Base-by-base conservation (phyloP, 805 yeast genomes). In the Yamadazyma insecticola region DNA sequence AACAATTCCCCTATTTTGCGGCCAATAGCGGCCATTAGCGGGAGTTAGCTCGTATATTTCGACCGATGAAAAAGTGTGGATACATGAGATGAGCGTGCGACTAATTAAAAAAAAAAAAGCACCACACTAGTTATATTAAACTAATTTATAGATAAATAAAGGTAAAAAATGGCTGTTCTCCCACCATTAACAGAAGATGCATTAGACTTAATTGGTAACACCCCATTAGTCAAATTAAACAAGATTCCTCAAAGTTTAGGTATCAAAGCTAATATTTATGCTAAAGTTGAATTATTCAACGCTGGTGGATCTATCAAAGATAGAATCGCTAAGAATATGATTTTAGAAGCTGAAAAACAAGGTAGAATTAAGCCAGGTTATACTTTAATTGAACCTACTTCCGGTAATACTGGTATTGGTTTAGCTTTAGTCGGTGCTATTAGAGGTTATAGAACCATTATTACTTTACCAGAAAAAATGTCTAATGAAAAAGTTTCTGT, bases 341-440 rank as follows among this genome's bases (percentile, higher is more conserved):
- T 85, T 18, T 82, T 81, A 48, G 82, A 83, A 52, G 95, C 95
- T 17, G 95, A 85, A 57, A 72, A 72, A 43, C 62, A 68, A 11
- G 95, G 95, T 30, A 60, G 74, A 41, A 81, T 85, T 50, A 82
- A 79, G 57, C 94, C 94, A n/a, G 90, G 90, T 4, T 72, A 77
- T 51, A 84, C 94, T 20, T 62, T 85, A 51, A 85, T 86, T 44
- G 95, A 85, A 60, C 95, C 95, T 34, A 86, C 95, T 8, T 81
- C 90, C 8, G 95, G 95, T 50, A 85, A 85, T 63, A 85, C 95
- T 26, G 95, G 95, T 60, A 86, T 85, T 51, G 95, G 95, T 37
- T 69, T 85, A 45, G 95, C 95, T 9, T 67, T 85, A 16, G 77
- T 83, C 13, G 95, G 92, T 47, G 95, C 95, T 24, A 85, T 86